Conservation (phyloP, 495 filamentous ascomycete species). For the Tirmania nivea region DNA sequence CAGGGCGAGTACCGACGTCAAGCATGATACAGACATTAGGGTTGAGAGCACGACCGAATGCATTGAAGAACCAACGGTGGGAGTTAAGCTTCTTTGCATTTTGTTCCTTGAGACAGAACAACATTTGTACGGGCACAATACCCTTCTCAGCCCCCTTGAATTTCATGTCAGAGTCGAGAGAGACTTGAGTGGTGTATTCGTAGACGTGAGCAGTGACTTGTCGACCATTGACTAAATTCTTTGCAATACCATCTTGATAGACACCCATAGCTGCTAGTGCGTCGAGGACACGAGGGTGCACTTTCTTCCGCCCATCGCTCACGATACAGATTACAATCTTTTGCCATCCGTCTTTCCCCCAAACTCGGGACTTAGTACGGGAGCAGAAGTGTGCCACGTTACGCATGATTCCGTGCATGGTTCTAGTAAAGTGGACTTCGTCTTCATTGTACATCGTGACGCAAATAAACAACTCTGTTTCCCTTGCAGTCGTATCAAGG, state of each 20-base stretch:
- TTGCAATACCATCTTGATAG: conserved; percentile 97
- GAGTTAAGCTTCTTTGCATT: conserved; percentile 97
- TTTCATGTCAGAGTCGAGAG: conserved; percentile 79
- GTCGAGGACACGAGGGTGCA: conserved; percentile 82
- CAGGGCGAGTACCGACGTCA: conserved; percentile 85
- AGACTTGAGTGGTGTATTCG: conserved; percentile 97
- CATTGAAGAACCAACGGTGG: conserved; percentile 99
- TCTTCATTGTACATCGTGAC: conserved; percentile 99
- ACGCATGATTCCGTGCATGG: conserved; percentile 97
- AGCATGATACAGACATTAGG: conserved; percentile 94
- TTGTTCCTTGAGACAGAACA: conserved; percentile 96
- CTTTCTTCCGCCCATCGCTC: conserved; percentile 78
- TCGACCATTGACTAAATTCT: conserved; percentile 70
- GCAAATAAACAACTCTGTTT: conserved; percentile 97
- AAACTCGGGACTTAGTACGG: conserved; percentile 74
- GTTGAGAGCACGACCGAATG: conserved; percentile 76
- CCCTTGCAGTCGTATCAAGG: conserved; percentile 59
- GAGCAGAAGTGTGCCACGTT: conserved; percentile 95
- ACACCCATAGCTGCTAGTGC: conserved; percentile 94
- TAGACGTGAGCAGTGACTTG: conserved; percentile 70
- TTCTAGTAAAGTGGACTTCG: conserved; percentile 85
- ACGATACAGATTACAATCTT: conserved; percentile 98
- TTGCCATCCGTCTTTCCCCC: conserved; percentile 96
- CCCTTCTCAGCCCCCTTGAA: conserved; percentile 99
- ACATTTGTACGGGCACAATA: conserved; percentile 95